Evolutionary conservation across 768 basidiomycete genomes (phyloP).

Genomic region (Boletus reticuloceps): DNA sequence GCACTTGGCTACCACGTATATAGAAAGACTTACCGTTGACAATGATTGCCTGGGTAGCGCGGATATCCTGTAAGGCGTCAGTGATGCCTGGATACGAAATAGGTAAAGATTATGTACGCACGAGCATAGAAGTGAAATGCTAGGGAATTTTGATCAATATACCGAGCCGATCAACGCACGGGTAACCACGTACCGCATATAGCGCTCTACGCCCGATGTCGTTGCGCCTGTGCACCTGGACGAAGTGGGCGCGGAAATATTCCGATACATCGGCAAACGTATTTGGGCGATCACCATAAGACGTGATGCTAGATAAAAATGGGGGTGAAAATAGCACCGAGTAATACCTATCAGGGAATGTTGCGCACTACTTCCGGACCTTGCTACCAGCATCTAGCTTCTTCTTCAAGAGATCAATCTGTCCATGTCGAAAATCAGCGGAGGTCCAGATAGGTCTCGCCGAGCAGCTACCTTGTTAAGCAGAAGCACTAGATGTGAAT

Average conservation of each 20-base stretch:
- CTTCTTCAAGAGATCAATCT: constrained; percentile 71
- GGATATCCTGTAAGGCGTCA: constrained; percentile 48
- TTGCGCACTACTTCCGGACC: constrained; percentile 73
- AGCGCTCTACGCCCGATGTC: constrained; percentile 58
- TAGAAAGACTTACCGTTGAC: constrained; percentile 46
- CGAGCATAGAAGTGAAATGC: constrained; percentile 75
- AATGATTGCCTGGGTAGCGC: constrained; percentile 65
- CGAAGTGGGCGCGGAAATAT: constrained; percentile 85
- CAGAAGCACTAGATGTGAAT: constrained; percentile 70
- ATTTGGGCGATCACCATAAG: constrained; percentile 71
- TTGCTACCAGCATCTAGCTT: constrained; percentile 67
- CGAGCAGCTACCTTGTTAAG: constrained; percentile 64
- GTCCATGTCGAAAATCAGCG: constrained; percentile 11
- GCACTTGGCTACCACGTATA: background rate
- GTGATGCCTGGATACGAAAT: background rate
- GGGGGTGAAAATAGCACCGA: background rate
- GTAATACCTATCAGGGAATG: background rate
- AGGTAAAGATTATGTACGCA: constrained; percentile 26
- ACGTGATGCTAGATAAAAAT: constrained; percentile 56
- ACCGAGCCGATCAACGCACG: background rate
- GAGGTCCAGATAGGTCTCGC: constrained; percentile 1
- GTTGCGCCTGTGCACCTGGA: constrained; percentile 68
- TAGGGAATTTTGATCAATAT: constrained; percentile 25
- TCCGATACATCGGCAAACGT: constrained; percentile 66
- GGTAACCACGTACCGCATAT: constrained; percentile 52